These are phyloP conservation scores for Citrus inodora DNA, from an alignment of 345 rosid species.

Conservation along the genomic window DNA sequence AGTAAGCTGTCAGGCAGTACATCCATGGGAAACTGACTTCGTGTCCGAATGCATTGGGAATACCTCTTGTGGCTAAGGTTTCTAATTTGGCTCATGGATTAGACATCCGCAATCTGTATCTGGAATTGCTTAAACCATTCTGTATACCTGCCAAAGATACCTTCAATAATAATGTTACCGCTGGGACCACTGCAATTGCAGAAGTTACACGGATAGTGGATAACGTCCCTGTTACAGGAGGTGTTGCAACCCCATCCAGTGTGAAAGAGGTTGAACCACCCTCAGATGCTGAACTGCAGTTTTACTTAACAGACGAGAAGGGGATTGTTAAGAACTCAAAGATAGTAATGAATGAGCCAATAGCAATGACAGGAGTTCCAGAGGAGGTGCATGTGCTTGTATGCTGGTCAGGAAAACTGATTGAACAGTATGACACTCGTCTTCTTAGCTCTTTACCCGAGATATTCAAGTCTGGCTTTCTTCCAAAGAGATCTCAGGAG, in stretches of 20 bases:
- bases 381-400: conserved; percentile 61
- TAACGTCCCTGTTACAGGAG: conserved; percentile 27
- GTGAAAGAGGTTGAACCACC: conserved; percentile 37
- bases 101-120: conserved; percentile 52
- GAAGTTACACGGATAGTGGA: conserved; percentile 41
- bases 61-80: conserved; percentile 79
- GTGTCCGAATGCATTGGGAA: conserved; percentile 64
- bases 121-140: conserved; percentile 62
- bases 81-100: conserved; percentile 49
- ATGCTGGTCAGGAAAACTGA: conserved; percentile 68
- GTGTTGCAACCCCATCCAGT: conserved; percentile 27
- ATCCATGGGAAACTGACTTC: conserved; percentile 54
- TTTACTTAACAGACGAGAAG: conserved; percentile 66
- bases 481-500: conserved; percentile 77
- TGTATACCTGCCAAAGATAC: conserved; percentile 35
- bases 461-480: conserved; percentile 59
- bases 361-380: conserved; percentile 33
- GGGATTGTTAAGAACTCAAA: conserved; percentile 47
- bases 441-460: conserved; percentile 70
- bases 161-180: conserved; percentile 23
- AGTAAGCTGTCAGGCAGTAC: conserved; percentile 52
- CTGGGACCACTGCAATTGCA: conserved; percentile 33
- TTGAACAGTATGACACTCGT: conserved; percentile 48
- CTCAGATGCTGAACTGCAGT: conserved; percentile 53
- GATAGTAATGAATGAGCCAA: conserved; percentile 54